Evolutionary conservation across 345 rosid genomes (phyloP).

Genomic region (Anacardium occidentale): DNA sequence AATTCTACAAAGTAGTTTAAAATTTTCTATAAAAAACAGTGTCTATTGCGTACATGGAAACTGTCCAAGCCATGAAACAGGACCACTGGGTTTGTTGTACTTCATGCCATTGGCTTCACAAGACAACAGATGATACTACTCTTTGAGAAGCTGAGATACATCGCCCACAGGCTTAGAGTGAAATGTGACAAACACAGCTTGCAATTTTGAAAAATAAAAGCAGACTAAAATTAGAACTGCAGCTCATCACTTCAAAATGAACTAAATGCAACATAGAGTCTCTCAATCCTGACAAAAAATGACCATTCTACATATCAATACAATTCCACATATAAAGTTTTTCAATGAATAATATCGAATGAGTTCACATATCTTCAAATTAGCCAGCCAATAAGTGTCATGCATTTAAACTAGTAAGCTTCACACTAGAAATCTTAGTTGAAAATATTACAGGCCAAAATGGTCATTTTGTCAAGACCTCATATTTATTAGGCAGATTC

Average conservation of each 20-base stretch:
- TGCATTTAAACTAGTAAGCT: background rate
- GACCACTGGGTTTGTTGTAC: conserved; percentile 58
- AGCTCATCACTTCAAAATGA: background rate
- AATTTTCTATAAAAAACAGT: background rate
- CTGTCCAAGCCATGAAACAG: conserved; percentile 97
- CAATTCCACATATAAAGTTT: too few relatives aligned
- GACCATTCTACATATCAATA: background rate
- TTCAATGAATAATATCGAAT: background rate
- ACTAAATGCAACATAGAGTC: background rate
- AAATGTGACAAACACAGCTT: background rate
- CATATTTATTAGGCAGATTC: too few relatives aligned
- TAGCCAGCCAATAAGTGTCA: background rate
- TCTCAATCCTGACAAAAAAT: background rate
- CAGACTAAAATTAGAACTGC: background rate
- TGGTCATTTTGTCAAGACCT: too few relatives aligned
- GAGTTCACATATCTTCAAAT: background rate
- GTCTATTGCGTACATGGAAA: conserved; percentile 25
- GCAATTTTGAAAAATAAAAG: background rate
- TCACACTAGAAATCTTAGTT: too few relatives aligned
- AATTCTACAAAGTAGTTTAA: conserved; percentile 18
- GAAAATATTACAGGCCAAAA: too few relatives aligned
- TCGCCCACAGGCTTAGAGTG: background rate
- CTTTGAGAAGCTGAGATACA: conserved; percentile 56
- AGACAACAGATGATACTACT: conserved; percentile 70
- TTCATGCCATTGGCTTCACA: conserved; percentile 59